Evolutionary conservation across 192 early-diverging fungal species (phyloP).

Genomic region (Gryganskiella cystojenkinii): DNA sequence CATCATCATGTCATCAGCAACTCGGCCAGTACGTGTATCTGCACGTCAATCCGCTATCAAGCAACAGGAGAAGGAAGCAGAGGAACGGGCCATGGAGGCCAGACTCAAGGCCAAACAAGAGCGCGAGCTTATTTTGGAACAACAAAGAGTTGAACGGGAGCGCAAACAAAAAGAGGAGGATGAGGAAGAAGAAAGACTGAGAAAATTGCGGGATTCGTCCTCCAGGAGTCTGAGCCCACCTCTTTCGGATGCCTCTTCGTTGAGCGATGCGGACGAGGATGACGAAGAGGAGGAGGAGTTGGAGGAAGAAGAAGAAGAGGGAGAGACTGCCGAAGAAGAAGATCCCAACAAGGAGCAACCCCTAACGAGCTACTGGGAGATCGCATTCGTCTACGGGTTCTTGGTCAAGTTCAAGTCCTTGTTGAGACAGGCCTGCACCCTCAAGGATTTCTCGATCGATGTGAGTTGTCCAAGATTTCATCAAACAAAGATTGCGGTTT

Average conservation of each 20-base stretch:
- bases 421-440: conserved; percentile 29
- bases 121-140: neutral
- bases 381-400: conserved; percentile 40
- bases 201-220: neutral
- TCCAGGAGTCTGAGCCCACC: conserved; percentile 34
- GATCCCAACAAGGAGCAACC: neutral
- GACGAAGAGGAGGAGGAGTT: neutral
- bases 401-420: conserved; percentile 31
- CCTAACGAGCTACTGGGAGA: conserved; percentile 13
- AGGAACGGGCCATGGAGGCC: neutral
- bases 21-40: conserved; percentile 27
- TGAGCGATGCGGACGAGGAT: conserved; percentile 14
- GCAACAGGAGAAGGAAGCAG: conserved; percentile 23
- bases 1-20: conserved; percentile 26
- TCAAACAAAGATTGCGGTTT: no score
- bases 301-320: neutral
- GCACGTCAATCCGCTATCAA: conserved; percentile 39
- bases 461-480: no score
- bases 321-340: neutral
- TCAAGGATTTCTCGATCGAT: conserved; percentile 38
- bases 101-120: conserved; percentile 1
- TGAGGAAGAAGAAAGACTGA: neutral
- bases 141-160: neutral
- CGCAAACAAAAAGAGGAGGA: neutral
- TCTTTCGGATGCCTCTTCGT: conserved; percentile 20